Base-by-base conservation (phyloP, 202 grass and related monocot species). In the Schoenoplectus triqueter region DNA sequence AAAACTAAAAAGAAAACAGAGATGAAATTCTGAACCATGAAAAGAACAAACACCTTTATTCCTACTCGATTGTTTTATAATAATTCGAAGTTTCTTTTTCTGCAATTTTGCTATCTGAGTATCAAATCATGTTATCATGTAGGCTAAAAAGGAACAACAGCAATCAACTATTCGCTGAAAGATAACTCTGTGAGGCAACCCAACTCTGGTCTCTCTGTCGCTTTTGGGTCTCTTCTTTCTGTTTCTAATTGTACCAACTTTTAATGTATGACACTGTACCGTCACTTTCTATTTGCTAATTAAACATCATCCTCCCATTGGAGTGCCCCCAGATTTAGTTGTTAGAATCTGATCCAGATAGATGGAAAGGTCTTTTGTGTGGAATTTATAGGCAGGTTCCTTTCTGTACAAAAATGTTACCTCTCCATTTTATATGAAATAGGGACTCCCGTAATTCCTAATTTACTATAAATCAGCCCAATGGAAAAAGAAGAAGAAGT, bases 211-310 rank as follows among this genome's bases (percentile, higher is more conserved):
- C 61, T 63, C 61, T 54, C 19, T 22, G 19, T 78, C 21, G 51
- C 57, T 22, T 69, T 55, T 68, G 80, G 45, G 80, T 69, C 80
- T 66, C 31, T 82, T n/a, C 64, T 82, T 82, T 82, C 45, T 54
- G 46, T 67, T 52, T 82, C 17, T 69, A 49, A 66, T 82, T 69
- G 17, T 55, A 69, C 63, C 78, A 64, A 82, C 62, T 82, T 50
- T 18, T 68, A 76, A 55, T 76, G 21, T 31, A 21, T 68, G 42
- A n/a, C 70, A 74, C 82, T 84, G 64, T 74, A 31, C 11, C 3
- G 67, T 84, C 82, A 39, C 44, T 85, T n/a, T 85, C 71, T 17
- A 19, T 39, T 41, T 78, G 21, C 51, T 55, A 75, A 55, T 76
- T 76, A 55, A 7, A 76, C 73, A 54, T 15, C 73, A 40, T 40